phyloP scores from a whole-genome alignment of 441 rosid species.

The Jatropha podagrica region DNA sequence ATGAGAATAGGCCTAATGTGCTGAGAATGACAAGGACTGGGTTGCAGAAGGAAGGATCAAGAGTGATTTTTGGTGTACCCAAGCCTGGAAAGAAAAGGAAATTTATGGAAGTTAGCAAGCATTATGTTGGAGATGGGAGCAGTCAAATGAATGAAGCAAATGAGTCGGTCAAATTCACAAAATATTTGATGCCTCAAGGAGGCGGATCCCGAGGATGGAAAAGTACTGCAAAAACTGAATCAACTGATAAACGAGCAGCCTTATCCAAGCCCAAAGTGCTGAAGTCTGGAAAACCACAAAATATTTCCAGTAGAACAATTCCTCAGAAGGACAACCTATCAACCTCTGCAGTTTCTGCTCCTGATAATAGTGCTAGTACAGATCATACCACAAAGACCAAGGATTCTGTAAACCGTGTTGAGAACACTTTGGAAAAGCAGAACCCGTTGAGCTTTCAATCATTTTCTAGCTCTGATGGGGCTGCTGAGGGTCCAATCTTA shows the following conservation, averaged over 20 bases:
- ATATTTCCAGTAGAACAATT: conserved; percentile 47
- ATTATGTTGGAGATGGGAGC: conserved; percentile 60
- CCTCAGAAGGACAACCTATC: conserved; percentile 47
- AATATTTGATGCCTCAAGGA: conserved; percentile 67
- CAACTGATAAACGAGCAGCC: conserved; percentile 57
- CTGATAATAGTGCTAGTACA: conserved; percentile 34
- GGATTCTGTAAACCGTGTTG: conserved; percentile 39
- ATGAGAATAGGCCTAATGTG: conserved; percentile 47
- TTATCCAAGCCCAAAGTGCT: conserved; percentile 57
- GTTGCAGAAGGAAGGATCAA: conserved; percentile 79
- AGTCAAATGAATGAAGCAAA: conserved; percentile 45
- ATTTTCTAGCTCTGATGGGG: conserved; percentile 46
- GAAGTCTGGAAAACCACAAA: conserved; percentile 56
- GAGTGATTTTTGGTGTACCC: conserved; percentile 85
- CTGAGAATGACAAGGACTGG: conserved; percentile 68
- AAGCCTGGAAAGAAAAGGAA: conserved; percentile 98
- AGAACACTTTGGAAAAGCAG: conserved; percentile 42
- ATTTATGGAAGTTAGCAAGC: conserved; percentile 99
- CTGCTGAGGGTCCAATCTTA: conserved; percentile 46
- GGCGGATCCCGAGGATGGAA: conserved; percentile 67
- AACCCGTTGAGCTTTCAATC: conserved; percentile 37
- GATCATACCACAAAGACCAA: conserved; percentile 46
- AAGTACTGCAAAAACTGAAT: conserved; percentile 45
- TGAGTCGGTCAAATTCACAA: conserved; percentile 64
- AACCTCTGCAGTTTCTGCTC: conserved; percentile 37